phyloP scores from a whole-genome alignment of 169 alveolate genomes.

The Cystoisospora suis region DNA sequence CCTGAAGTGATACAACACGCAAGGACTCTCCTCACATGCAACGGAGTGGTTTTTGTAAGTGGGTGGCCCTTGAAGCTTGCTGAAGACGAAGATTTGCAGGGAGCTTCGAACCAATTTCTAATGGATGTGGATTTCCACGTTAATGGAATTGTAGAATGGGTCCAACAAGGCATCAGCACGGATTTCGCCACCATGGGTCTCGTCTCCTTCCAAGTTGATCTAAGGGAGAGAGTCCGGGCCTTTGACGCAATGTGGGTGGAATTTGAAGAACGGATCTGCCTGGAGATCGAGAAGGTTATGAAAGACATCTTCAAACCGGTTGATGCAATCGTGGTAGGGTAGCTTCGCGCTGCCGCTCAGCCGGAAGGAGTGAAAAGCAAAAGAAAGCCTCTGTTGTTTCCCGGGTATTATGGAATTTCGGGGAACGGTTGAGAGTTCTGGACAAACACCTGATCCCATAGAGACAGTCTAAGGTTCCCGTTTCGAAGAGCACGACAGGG shows the following conservation, averaged over 20 bases:
- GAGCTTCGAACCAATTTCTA: background rate
- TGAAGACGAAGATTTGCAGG: background rate
- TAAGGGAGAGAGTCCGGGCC: background rate
- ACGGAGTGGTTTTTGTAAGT: background rate
- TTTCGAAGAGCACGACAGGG: background rate
- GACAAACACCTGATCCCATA: no score
- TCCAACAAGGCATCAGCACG: background rate
- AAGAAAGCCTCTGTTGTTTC: no score
- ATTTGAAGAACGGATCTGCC: background rate
- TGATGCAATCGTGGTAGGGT: background rate
- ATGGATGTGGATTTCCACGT: slow-evolving; percentile 32
- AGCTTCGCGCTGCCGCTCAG: no score
- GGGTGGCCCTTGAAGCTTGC: background rate
- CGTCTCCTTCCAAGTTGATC: background rate
- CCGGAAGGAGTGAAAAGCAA: no score
- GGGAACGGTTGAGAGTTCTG: no score
- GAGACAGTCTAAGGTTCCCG: background rate
- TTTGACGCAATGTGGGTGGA: background rate
- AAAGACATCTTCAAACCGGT: background rate
- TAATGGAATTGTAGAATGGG: background rate
- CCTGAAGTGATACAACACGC: background rate
- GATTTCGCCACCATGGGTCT: slow-evolving; percentile 10
- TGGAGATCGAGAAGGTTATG: background rate
- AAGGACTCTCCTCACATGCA: background rate
- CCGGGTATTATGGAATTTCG: no score